Conservation (phyloP, 176 grass and related monocot genomes). For the Oryza officinalis region DNA sequence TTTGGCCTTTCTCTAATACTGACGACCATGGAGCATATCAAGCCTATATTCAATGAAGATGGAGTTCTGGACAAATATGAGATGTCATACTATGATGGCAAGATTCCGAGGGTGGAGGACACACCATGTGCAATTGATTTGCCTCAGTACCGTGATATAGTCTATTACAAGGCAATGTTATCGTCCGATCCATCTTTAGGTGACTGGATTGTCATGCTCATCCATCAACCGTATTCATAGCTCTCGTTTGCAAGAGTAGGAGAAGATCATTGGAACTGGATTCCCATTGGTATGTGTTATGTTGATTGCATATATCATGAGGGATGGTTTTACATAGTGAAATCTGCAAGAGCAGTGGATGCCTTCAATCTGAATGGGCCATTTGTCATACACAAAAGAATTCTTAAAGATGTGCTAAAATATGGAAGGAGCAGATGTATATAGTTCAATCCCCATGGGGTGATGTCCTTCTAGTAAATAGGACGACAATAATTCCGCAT, state of each 20-base stretch:
- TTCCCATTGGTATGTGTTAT: background rate
- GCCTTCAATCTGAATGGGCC: background rate
- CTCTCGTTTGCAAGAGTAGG: constrained; percentile 6
- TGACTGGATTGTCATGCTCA: constrained; percentile 15
- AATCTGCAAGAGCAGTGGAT: background rate
- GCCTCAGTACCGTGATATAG: background rate
- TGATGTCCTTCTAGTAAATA: background rate
- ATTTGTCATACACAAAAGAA: constrained; percentile 4
- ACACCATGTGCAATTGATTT: background rate
- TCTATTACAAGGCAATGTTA: background rate
- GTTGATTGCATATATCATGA: too few relatives aligned
- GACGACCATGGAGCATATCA: background rate
- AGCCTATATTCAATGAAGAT: background rate
- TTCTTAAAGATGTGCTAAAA: background rate
- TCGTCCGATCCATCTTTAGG: background rate
- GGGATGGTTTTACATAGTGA: background rate
- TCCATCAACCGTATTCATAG: background rate
- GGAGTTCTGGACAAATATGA: background rate
- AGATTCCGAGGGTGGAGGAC: background rate
- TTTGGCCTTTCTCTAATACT: too few relatives aligned
- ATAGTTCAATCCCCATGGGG: background rate
- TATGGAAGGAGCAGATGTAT: background rate
- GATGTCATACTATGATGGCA: background rate
- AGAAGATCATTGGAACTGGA: background rate
- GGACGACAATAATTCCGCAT: background rate